Evolutionary conservation across 208 protist species (phyloP), one percentile per base, ranked within the genome.

Genomic region (Trypanosoma lewisi): DNA sequence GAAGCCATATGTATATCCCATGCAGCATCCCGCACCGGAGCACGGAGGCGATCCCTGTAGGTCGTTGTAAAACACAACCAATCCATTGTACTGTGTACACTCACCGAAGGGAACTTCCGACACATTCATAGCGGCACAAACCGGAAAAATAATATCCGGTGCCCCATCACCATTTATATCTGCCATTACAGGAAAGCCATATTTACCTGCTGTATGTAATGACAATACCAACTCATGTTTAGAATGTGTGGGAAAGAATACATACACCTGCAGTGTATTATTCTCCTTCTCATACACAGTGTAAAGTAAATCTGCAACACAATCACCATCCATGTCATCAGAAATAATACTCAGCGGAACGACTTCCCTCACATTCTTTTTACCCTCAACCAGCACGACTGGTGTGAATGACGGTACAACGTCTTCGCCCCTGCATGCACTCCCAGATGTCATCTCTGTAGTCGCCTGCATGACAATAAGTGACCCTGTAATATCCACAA

Each of bases 301-400:
- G 70, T 77, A 85, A 23, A 91, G 62, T 27, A 91, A 62, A 56
- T 91, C 84, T 17, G 73, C 66, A 12, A 36, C 63, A 56, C 81
- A 87, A 68, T 91, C 84, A n/a, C 76, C 84, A 55, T 87, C 76
- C 4, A 91, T 71, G 39, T 87, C 84, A 0, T 68, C 78, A 25
- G 74, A 42, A 14, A 59, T 36, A 16, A 91, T 44, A 27, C 77
- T 79, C 2, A 82, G 62, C 12, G 67, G 72, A 37, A 73, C 52
- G 21, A 77, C 72, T 49, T 77, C 72, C 8, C 72, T 47, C 34
- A 45, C 53, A 16, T 47, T 41, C 47, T 45, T 55, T 16, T 37
- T 17, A 11, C 64, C 64, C 14, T 37, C 9, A 19, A 63, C 54
- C 19, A 70, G 41, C 28, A 57, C 55, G 21, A 42, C 16, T 17